A percentile compares a stretch with the other conserved stretches of the same genome.
phyloP scores from a whole-genome alignment of 1,139 yeast species.

The Hyphopichia khmerensis region DNA sequence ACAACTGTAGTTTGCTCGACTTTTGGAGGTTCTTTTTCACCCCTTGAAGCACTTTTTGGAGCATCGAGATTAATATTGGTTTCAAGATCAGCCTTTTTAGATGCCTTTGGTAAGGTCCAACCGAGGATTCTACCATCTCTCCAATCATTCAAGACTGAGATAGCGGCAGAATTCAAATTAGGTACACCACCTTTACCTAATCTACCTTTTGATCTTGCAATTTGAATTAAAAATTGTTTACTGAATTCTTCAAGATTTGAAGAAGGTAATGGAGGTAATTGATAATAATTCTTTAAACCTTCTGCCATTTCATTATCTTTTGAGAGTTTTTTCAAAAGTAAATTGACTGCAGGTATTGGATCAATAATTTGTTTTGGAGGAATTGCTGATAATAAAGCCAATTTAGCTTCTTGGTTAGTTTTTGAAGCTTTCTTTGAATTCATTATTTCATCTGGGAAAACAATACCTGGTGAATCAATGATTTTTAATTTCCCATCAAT shows the following conservation, averaged over 20 bases:
- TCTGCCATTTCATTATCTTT: conserved; percentile 73
- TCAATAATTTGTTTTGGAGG: conserved; percentile 87
- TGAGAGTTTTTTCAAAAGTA: conserved; percentile 73
- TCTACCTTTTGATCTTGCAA: conserved; percentile 91
- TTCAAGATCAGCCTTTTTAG: conserved; percentile 39
- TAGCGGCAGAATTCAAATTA: conserved; percentile 81
- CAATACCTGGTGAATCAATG: conserved; percentile 96
- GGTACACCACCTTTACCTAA: conserved; percentile 93
- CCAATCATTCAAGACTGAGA: conserved; percentile 88
- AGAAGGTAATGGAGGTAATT: conserved; percentile 78
- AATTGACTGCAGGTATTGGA: conserved; percentile 78
- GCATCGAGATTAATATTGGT: conserved; percentile 25
- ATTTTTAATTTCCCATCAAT: conserved; percentile 85
- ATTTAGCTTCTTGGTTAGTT: conserved; percentile 78
- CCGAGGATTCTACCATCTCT: conserved; percentile 93
- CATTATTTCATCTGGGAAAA: conserved; percentile 73
- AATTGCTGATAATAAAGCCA: conserved; percentile 83
- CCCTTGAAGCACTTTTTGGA: conserved; percentile 44
- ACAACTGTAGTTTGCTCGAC: conserved; percentile 82
- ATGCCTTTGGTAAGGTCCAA: conserved; percentile 82
- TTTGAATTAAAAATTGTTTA: conserved; percentile 84
- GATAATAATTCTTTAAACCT: conserved; percentile 69
- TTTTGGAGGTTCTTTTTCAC: conserved; percentile 49
- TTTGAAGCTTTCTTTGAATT: conserved; percentile 47
- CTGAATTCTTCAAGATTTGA: conserved; percentile 63